phyloP scores from a whole-genome alignment of 768 basidiomycete genomes.

The Russula vinacea region DNA sequence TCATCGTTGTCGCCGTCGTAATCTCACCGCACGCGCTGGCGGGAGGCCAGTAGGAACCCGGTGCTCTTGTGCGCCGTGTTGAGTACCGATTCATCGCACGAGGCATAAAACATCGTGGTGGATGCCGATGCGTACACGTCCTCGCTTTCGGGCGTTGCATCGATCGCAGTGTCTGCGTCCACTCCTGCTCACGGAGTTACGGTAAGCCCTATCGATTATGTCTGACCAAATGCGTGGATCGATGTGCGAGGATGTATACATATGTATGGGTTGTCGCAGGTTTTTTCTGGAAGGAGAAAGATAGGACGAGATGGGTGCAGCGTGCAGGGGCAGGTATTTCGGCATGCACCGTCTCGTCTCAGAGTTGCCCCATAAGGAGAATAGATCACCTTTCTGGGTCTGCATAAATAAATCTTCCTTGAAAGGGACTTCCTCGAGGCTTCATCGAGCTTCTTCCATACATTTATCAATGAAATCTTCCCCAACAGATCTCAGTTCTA shows the following conservation, averaged over 20 bases:
- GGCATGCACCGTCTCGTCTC: neutral
- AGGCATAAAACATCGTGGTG: conserved; percentile 47
- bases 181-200: neutral
- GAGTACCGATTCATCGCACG: conserved; percentile 52
- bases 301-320: conserved; percentile 40
- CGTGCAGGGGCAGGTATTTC: neutral
- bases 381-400: no score
- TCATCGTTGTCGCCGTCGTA: conserved; percentile 18
- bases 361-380: no score
- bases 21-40: conserved; percentile 29
- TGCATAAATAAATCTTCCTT: no score
- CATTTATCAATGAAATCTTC: no score
- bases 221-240: conserved; percentile 64
- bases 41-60: conserved; percentile 64
- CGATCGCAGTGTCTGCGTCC: neutral
- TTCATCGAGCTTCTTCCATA: no score
- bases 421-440: no score
- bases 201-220: conserved; percentile 52
- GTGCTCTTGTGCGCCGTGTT: conserved; percentile 63
- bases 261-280: conserved; percentile 66
- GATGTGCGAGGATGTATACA: conserved; percentile 47
- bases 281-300: conserved; percentile 51
- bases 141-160: conserved; percentile 30
- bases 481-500: no score
- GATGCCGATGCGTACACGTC: conserved; percentile 46